These are phyloP conservation scores for Oryza meridionalis DNA, from an alignment of 176 grass and related monocot genomes.

Conservation along the genomic window DNA sequence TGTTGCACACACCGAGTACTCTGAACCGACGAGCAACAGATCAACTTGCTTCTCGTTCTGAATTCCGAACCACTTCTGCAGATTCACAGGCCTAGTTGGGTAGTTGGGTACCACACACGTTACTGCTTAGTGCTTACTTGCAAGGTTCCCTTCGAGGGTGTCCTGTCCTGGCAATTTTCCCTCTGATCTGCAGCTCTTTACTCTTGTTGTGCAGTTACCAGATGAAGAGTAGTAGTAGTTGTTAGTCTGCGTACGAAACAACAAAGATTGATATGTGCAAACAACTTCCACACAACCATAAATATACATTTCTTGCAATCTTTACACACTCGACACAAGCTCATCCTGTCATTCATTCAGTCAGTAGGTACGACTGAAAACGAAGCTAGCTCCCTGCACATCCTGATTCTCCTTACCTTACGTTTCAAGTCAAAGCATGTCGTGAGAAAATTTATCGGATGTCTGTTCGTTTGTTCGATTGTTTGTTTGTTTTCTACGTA, in stretches of 20 bases:
- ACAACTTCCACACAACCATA: slow-evolving; percentile 12
- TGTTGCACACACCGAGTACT: not conserved
- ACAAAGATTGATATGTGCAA: slow-evolving; percentile 35
- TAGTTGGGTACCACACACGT: not conserved
- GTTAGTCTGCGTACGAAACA: not conserved
- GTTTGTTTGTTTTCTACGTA: not conserved
- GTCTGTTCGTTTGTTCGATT: not conserved
- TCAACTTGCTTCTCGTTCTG: slow-evolving; percentile 4
- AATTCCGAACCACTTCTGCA: slow-evolving; percentile 40
- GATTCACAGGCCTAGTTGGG: not conserved
- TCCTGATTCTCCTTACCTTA: slow-evolving; percentile 17
- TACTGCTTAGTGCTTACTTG: slow-evolving; percentile 53
- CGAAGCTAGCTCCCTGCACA: not conserved
- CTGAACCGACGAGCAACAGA: not conserved
- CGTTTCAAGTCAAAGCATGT: slow-evolving; percentile 53
- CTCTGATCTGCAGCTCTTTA: not conserved
- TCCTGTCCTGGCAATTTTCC: not conserved
- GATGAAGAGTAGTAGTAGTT: not conserved
- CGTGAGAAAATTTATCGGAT: not conserved
- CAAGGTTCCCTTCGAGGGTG: slow-evolving; percentile 34
- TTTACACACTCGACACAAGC: not conserved
- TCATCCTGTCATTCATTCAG: slow-evolving; percentile 1
- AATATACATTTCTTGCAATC: slow-evolving; percentile 13
- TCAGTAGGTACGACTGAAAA: slow-evolving; percentile 40
- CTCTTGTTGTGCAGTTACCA: slow-evolving; percentile 20